phyloP scores from a whole-genome alignment of 2,329 filamentous ascomycete genomes.

The Alternaria atra region DNA sequence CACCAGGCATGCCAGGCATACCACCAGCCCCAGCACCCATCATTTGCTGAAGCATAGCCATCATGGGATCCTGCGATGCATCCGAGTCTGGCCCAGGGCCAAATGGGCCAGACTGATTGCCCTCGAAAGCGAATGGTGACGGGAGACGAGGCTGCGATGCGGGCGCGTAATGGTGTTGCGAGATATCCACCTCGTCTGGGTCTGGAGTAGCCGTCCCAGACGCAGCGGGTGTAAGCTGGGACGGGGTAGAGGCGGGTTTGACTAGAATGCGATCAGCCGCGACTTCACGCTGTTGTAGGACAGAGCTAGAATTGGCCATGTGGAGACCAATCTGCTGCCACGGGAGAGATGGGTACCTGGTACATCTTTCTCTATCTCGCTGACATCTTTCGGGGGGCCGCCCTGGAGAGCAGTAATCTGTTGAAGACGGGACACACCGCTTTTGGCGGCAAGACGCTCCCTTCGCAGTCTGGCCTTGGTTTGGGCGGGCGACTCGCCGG shows the following conservation, averaged over 20 bases:
- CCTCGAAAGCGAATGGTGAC: slow-evolving; percentile 46
- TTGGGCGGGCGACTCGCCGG: slow-evolving; percentile 54
- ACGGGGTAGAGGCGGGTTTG: slow-evolving; percentile 32
- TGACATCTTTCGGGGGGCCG: slow-evolving; percentile 54
- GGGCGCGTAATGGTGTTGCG: slow-evolving; percentile 74
- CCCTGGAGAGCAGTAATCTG: slow-evolving; percentile 76
- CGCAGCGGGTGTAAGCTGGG: slow-evolving; percentile 25
- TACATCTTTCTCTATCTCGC: slow-evolving; percentile 47
- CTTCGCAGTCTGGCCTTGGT: slow-evolving; percentile 76
- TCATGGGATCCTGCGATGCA: slow-evolving; percentile 69
- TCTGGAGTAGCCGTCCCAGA: slow-evolving; percentile 54
- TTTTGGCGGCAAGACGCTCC: slow-evolving; percentile 80
- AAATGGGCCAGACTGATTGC: slow-evolving; percentile 28
- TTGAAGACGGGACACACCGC: slow-evolving; percentile 74
- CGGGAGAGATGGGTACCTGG: slow-evolving; percentile 39
- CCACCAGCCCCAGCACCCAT: slow-evolving; percentile 59
- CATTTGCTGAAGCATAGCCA: slow-evolving; percentile 80
- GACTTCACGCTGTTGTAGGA: neutral
- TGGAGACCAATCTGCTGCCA: slow-evolving; percentile 13
- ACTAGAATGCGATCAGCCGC: slow-evolving; percentile 37
- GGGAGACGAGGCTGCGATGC: slow-evolving; percentile 55
- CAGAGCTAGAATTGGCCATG: neutral
- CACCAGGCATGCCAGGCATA: slow-evolving; percentile 45
- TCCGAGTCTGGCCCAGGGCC: slow-evolving; percentile 34
- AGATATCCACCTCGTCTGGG: slow-evolving; percentile 81